These are phyloP conservation scores for Rhodamnia rubescens DNA, from an alignment of 345 rosid genomes.

Conservation along the genomic window DNA sequence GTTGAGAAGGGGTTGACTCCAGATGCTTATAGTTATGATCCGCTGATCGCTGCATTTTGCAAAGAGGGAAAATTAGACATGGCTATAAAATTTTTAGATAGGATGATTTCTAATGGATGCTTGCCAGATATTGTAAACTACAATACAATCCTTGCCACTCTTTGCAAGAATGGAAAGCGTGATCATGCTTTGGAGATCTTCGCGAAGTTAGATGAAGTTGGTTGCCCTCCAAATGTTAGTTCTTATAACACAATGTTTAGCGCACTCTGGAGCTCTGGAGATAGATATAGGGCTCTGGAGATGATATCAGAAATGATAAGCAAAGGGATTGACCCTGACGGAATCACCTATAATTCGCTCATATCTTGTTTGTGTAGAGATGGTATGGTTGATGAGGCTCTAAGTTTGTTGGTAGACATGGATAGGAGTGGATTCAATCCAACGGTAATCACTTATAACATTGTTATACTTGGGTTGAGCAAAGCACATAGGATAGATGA, in stretches of 20 bases:
- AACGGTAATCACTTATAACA: slow-evolving; percentile 62
- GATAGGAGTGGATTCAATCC: slow-evolving; percentile 43
- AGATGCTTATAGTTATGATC: slow-evolving; percentile 71
- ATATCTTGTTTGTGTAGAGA: slow-evolving; percentile 82
- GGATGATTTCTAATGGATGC: slow-evolving; percentile 73
- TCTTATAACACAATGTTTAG: slow-evolving; percentile 85
- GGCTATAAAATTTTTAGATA: slow-evolving; percentile 63
- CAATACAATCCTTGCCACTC: slow-evolving; percentile 53
- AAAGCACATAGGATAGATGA: slow-evolving; percentile 54
- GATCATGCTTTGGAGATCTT: slow-evolving; percentile 73
- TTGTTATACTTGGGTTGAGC: slow-evolving; percentile 61
- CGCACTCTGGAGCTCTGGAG: slow-evolving; percentile 63
- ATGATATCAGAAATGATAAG: slow-evolving; percentile 59
- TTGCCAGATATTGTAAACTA: slow-evolving; percentile 77
- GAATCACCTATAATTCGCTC: slow-evolving; percentile 69
- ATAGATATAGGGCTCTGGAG: slow-evolving; percentile 39
- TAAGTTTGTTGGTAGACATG: slow-evolving; percentile 60
- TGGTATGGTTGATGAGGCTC: slow-evolving; percentile 73
- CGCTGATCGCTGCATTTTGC: slow-evolving; percentile 70
- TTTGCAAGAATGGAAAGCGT: slow-evolving; percentile 62
- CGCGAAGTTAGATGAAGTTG: slow-evolving; percentile 47
- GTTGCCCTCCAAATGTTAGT: slow-evolving; percentile 67
- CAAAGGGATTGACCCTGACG: slow-evolving; percentile 56
- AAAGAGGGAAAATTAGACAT: slow-evolving; percentile 57
- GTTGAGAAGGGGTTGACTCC: slow-evolving; percentile 53